phyloP scores from a whole-genome alignment of 345 rosid genomes.

The Arabidopsis thaliana region DNA sequence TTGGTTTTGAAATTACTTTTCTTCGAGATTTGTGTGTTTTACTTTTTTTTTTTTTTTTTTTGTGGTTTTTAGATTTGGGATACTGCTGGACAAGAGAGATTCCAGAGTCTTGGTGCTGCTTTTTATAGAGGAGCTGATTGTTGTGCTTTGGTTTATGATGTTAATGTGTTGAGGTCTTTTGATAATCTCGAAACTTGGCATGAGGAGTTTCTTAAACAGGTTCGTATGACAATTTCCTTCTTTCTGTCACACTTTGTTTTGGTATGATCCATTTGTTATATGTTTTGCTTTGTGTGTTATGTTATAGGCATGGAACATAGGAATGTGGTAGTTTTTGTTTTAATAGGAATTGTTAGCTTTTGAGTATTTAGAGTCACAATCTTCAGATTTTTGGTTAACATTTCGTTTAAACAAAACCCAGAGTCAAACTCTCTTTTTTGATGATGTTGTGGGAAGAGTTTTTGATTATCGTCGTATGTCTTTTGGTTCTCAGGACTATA shows the following conservation, averaged over 20 bases:
- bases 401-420: not conserved
- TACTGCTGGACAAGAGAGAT: conserved; percentile 97
- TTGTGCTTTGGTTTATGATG: conserved; percentile 92
- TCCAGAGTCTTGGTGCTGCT: conserved; percentile 97
- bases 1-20: not conserved
- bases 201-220: conserved; percentile 98
- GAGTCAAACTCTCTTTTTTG: not conserved
- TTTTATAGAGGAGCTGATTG: conserved; percentile 98
- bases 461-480: conserved; percentile 1
- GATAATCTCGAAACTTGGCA: conserved; percentile 97
- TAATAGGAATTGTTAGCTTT: not conserved
- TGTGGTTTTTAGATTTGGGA: conserved; percentile 79
- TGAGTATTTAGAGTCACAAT: conserved; percentile 13
- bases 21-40: not conserved
- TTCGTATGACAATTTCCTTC: conserved; percentile 11
- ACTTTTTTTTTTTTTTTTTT: not conserved
- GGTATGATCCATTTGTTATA: conserved; percentile 14
- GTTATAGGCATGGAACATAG: not conserved
- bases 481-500: not conserved
- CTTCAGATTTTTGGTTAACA: not conserved
- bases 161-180: conserved; percentile 83
- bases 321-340: not conserved
- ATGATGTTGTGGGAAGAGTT: not conserved
- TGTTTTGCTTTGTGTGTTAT: not conserved
- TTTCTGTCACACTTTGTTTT: conserved; percentile 17